phyloP scores from a whole-genome alignment of 441 rosid species.

The Rhodomyrtus psidioides region DNA sequence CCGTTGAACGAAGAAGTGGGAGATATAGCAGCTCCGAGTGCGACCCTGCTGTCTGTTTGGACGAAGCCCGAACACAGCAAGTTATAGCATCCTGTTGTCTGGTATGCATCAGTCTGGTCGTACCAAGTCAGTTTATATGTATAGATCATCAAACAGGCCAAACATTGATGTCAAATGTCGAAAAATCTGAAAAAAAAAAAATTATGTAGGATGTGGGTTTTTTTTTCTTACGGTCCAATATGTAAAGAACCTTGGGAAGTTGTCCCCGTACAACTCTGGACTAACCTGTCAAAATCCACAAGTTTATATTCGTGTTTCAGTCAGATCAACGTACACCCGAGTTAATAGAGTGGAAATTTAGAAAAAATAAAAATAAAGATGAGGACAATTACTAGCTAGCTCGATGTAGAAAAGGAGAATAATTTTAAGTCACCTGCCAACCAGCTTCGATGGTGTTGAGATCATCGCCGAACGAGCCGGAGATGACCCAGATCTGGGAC shows the following conservation, averaged over 20 bases:
- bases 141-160: background rate
- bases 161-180: background rate
- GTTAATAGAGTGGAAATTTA: background rate
- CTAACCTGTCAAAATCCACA: constrained; percentile 53
- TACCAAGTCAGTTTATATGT: background rate
- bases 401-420: background rate
- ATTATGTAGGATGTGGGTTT: background rate
- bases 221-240: constrained; percentile 93
- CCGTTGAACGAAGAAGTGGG: constrained; percentile 79
- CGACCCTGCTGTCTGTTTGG: constrained; percentile 76
- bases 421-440: constrained; percentile 54
- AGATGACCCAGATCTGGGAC: constrained; percentile 95
- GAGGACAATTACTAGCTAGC: background rate
- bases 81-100: constrained; percentile 97
- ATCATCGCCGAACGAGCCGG: constrained; percentile 87
- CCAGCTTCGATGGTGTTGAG: constrained; percentile 99
- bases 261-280: constrained; percentile 94
- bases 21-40: constrained; percentile 97
- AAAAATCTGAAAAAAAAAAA: background rate
- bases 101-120: constrained; percentile 82
- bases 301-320: background rate
- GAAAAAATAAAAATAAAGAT: background rate
- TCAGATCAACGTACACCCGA: background rate
- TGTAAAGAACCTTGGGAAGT: constrained; percentile 87
- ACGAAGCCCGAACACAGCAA: constrained; percentile 94